Conservation (phyloP, 1,284 basidiomycete species). For the Athelia psychrophila region DNA sequence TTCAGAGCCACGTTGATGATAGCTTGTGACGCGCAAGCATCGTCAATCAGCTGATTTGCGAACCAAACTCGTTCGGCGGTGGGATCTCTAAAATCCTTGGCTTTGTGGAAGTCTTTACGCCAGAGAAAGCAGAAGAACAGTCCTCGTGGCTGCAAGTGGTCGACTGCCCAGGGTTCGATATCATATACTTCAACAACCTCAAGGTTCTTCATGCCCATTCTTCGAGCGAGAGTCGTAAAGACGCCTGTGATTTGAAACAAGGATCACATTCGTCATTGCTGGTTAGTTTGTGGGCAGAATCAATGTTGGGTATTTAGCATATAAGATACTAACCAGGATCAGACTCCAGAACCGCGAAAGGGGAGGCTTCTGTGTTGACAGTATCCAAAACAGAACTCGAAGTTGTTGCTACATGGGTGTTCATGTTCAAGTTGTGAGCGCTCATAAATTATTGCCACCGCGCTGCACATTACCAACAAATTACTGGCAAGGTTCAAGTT, state of each 20-base stretch:
- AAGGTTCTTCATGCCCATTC: conserved; percentile 46
- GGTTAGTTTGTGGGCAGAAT: background rate
- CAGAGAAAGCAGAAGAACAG: conserved; percentile 62
- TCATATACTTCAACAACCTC: conserved; percentile 59
- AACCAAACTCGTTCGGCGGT: conserved; percentile 59
- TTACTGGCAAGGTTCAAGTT: no score
- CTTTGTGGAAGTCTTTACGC: conserved; percentile 42
- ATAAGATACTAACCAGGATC: background rate
- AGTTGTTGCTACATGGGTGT: no score
- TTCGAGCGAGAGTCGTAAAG: conserved; percentile 53
- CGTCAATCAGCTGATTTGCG: conserved; percentile 63
- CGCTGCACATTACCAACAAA: no score
- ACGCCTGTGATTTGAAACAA: conserved; percentile 35
- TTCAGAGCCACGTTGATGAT: conserved; percentile 60
- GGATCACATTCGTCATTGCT: no score
- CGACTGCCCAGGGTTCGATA: conserved; percentile 58
- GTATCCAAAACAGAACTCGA: no score
- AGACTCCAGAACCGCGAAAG: conserved; percentile 1
- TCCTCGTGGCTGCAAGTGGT: conserved; percentile 51
- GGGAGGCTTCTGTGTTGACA: background rate
- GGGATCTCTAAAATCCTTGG: conserved; percentile 47
- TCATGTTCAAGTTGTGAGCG: no score
- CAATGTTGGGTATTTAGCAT: background rate
- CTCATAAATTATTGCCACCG: no score
- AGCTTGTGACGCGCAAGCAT: conserved; percentile 60